Evolutionary conservation across 257 asterid genomes (phyloP), one percentile per base, ranked within the genome.

Genomic region (Nicotiana otophora): DNA sequence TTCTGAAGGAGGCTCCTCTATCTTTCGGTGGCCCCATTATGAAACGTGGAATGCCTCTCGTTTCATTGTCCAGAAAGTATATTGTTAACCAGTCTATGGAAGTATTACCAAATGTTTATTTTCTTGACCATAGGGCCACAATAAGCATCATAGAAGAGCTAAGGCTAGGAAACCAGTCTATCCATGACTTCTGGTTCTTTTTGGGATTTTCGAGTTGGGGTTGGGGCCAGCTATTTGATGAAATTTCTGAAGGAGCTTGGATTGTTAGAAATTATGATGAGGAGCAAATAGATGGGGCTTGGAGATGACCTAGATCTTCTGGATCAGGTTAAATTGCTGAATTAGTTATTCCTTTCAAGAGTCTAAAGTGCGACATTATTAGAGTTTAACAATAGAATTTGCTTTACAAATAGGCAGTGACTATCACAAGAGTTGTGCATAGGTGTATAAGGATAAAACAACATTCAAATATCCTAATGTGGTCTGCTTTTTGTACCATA

Each of bases 171-270:
- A 91, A 90, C 76, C 84, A 81, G 70, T 91, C 95, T 51, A 86
- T 89, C 60, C 17, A 84, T 10, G 97, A 91, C 83, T 93, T 62
- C 86, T 91, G 98, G 96, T 94, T 96, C 89, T 92, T 96, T 86
- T 51, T 90, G 77, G 98, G 99, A 17, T 92, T 86, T 79, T 90
- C 97, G 10, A 89, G 89, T 82, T 95, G 99, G 99, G 97, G 89
- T 46, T 90, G 97, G 95, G 93, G 91, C 69, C 98, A 95, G 86
- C 82, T 94, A 77, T 90, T 90, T 88, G 81, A 87, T 68, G 99
- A 94, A 89, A 92, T 95, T 82, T 92, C 92, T 54, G 92, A 89
- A 88, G 99, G 99, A 67, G 97, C 97, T 88, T 95, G 99, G 99
- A 86, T 85, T 17, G 90, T 91, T 46, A 88, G 89, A 74, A 42